phyloP scores from a whole-genome alignment of 1,139 yeast species.

The Wickerhamomyces sp. region DNA sequence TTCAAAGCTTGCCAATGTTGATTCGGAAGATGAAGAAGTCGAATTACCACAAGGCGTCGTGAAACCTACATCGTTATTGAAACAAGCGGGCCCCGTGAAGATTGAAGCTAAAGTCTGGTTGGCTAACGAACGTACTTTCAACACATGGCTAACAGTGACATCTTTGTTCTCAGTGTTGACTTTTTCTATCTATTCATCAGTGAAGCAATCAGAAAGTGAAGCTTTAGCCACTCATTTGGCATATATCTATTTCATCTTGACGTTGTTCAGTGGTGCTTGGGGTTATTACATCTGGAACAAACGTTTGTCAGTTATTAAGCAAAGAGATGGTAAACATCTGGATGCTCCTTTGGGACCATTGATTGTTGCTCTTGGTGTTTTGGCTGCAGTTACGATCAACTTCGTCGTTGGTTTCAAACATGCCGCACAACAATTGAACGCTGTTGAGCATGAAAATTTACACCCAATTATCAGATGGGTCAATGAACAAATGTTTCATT shows the following conservation, averaged over 20 bases:
- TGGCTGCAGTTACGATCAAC: slow-evolving; percentile 63
- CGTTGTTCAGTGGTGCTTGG: slow-evolving; percentile 84
- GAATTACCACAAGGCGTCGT: slow-evolving; percentile 84
- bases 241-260: slow-evolving; percentile 71
- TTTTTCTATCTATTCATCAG: slow-evolving; percentile 78
- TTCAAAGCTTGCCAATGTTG: slow-evolving; percentile 47
- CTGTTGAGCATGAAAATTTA: slow-evolving; percentile 14
- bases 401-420: slow-evolving; percentile 63
- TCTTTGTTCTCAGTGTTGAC: slow-evolving; percentile 83
- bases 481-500: slow-evolving; percentile 24
- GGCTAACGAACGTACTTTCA: slow-evolving; percentile 95
- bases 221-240: slow-evolving; percentile 60
- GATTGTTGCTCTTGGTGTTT: slow-evolving; percentile 65
- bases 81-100: slow-evolving; percentile 86
- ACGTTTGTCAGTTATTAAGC: slow-evolving; percentile 68
- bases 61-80: slow-evolving; percentile 72
- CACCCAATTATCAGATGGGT: slow-evolving; percentile 25
- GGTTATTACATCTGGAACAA: slow-evolving; percentile 73
- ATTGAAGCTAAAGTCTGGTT: slow-evolving; percentile 98
- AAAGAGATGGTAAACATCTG: slow-evolving; percentile 80
- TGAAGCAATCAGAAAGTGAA: slow-evolving; percentile 55
- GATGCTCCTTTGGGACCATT: slow-evolving; percentile 90
- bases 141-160: slow-evolving; percentile 94
- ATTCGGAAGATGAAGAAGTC: slow-evolving; percentile 86
- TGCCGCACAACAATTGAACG: slow-evolving; percentile 23